Evolutionary conservation across 176 grass and related monocot genomes (phyloP), one percentile per base, ranked within the genome.

Genomic region (Tillandsia fasciculata): DNA sequence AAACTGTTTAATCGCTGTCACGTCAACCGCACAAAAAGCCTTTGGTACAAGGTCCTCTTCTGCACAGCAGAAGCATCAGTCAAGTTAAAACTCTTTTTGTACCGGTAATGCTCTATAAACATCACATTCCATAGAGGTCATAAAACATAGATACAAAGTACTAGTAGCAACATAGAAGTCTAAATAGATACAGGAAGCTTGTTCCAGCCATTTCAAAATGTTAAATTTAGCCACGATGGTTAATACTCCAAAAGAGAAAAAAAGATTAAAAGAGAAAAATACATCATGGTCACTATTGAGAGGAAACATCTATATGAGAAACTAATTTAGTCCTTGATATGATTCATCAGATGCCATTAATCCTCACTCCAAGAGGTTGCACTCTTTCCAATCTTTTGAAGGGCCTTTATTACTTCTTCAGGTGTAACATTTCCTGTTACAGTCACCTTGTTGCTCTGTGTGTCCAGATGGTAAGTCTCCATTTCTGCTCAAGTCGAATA

Each of bases 321-420:
- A 42, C 33, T 7, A 42, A 42, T 7, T 42, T 42, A 42, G 33
- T 42, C 33, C 33, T 42, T 42, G 33, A 42, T 42, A 42, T 42
- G 33, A 42, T 6, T 42, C 6, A 7, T 42, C 33, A 42, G 33
- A 42, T 42, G 4, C 33, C n/a, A 65, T 64, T 61, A 82, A 3
- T 83, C 76, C 52, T 92, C 76, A 14, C 64, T 81, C 81, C 84
- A 90, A 49, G 28, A 74, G 54, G 89, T 79, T 66, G 87, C 70
- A 3, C 65, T 90, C 82, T 97, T 97, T 26, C 93, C 93, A 17
- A 97, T 92, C 81, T 96, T 96, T 28, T 92, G 92, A 51, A 96
- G 81, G 47, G 58, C 86, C 74, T 84, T 92, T 65, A 90, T 75
- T 11, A 96, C 92, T 73, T 92, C 92, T 61, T 96, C 88, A 9